Evolutionary conservation across 108 stramenopile genomes (phyloP).

Genomic region (Pseudonitzschia pungens): DNA sequence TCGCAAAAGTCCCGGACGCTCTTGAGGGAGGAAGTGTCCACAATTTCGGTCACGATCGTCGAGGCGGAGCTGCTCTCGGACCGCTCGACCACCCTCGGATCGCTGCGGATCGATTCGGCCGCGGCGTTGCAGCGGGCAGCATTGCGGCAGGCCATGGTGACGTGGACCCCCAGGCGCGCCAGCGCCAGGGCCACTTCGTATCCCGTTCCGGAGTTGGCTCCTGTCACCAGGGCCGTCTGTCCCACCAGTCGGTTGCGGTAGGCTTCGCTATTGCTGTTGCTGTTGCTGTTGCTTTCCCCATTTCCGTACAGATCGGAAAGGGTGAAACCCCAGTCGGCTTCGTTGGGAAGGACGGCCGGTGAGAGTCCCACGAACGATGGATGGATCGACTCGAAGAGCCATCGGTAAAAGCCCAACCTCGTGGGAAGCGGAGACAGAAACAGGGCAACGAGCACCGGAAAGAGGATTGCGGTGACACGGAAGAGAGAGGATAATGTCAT

Average conservation of each 20-base stretch:
- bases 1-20: constrained; percentile 43
- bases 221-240: constrained; percentile 58
- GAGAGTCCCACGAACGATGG: background rate
- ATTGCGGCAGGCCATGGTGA: constrained; percentile 53
- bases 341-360: background rate
- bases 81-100: background rate
- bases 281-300: background rate
- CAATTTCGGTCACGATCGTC: constrained; percentile 24
- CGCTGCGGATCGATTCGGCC: constrained; percentile 29
- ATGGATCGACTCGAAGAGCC: background rate
- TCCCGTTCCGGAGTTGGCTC: constrained; percentile 62
- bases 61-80: background rate
- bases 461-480: background rate
- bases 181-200: constrained; percentile 39
- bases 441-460: background rate
- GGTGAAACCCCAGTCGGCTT: constrained; percentile 9
- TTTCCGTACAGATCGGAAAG: background rate
- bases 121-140: constrained; percentile 40
- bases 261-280: background rate
- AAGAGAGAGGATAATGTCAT: background rate
- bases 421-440: background rate
- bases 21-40: constrained; percentile 49
- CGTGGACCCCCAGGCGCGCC: constrained; percentile 37
- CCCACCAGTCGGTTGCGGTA: constrained; percentile 29
- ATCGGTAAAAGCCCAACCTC: constrained; percentile 5